These are phyloP conservation scores for Talaromyces sp. DNA, from an alignment of 2,329 filamentous ascomycete species.

Conservation along the genomic window DNA sequence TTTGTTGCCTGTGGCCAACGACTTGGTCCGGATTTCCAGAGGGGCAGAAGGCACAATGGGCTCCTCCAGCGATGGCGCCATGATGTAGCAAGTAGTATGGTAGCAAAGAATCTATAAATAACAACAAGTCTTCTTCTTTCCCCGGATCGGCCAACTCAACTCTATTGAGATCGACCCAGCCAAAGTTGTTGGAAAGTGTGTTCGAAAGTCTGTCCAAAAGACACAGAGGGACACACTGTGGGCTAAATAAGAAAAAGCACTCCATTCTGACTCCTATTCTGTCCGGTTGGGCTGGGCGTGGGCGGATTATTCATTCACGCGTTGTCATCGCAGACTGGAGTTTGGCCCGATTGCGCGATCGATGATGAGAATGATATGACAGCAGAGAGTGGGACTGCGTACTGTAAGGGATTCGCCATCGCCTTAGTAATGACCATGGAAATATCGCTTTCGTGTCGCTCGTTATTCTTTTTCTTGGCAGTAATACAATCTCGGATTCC, in stretches of 20 bases:
- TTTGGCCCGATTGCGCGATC: constrained; percentile 24
- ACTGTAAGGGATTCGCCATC: not conserved
- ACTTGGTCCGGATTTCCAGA: constrained; percentile 16
- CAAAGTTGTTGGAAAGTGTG: not conserved
- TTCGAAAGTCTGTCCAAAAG: not conserved
- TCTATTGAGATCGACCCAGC: not conserved
- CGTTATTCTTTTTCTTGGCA: no score
- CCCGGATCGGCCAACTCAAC: not conserved
- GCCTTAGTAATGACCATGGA: not conserved
- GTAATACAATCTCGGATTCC: no score
- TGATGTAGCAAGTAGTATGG: constrained; percentile 7
- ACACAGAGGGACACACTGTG: not conserved
- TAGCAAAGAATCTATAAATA: not conserved
- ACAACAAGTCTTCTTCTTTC: not conserved
- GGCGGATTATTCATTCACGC: not conserved
- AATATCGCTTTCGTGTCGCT: no score
- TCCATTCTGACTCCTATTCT: not conserved
- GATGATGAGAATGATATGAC: constrained; percentile 18
- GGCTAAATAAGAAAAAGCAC: not conserved
- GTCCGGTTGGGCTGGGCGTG: not conserved
- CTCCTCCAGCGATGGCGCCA: constrained; percentile 29
- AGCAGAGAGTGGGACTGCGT: not conserved
- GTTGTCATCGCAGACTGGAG: not conserved
- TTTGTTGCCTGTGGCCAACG: constrained; percentile 19
- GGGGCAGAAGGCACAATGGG: constrained; percentile 15